These are phyloP conservation scores for Coriolopsis trogii DNA, from an alignment of 1,284 basidiomycete species.

Conservation along the genomic window DNA sequence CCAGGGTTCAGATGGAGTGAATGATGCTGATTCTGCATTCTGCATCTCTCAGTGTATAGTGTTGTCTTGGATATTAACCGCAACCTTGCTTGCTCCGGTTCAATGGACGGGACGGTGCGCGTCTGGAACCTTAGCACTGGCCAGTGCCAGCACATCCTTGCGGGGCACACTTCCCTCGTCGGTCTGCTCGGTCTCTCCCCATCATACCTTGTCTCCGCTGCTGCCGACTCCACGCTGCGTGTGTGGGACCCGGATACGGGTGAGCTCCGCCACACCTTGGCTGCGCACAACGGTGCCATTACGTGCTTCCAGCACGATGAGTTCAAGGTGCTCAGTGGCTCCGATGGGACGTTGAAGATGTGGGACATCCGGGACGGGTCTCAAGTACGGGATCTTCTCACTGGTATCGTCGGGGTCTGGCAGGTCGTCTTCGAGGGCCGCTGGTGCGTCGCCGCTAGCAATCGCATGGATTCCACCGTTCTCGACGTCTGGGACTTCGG, in stretches of 20 bases:
- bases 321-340: slow-evolving; percentile 91
- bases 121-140: slow-evolving; percentile 89
- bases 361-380: slow-evolving; percentile 91
- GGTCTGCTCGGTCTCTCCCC: slow-evolving; percentile 87
- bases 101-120: slow-evolving; percentile 94
- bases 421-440: slow-evolving; percentile 92
- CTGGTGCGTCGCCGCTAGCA: slow-evolving; percentile 92
- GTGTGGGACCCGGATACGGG: slow-evolving; percentile 91
- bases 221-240: slow-evolving; percentile 90
- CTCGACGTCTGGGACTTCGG: slow-evolving; percentile 90
- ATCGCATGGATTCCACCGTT: slow-evolving; percentile 76
- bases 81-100: slow-evolving; percentile 90
- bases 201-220: slow-evolving; percentile 88
- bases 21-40: not conserved
- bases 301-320: slow-evolving; percentile 98
- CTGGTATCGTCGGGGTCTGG: slow-evolving; percentile 92
- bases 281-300: slow-evolving; percentile 91
- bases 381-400: slow-evolving; percentile 84
- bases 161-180: slow-evolving; percentile 88
- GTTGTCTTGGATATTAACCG: slow-evolving; percentile 86
- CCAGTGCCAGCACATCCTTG: slow-evolving; percentile 76
- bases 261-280: slow-evolving; percentile 77
- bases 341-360: slow-evolving; percentile 95
- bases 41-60: slow-evolving; percentile 71
- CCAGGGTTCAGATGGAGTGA: not conserved